Conservation (phyloP, 2,329 filamentous ascomycete genomes). For the Ceratocystis destructans region DNA sequence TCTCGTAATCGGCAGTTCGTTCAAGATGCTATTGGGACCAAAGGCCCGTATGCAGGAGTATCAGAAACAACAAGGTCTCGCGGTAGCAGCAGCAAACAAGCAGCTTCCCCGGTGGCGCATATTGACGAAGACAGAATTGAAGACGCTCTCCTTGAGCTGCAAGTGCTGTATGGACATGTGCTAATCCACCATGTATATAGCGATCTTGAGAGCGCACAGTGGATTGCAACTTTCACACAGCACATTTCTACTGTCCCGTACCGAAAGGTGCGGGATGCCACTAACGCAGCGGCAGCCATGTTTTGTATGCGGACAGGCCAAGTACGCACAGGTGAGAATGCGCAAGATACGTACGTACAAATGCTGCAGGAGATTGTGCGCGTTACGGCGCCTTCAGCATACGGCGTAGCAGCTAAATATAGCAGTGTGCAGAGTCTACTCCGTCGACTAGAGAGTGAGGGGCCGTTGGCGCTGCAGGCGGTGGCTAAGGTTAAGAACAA, state of each 20-base stretch:
- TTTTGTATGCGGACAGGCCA: conserved; percentile 75
- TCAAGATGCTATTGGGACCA: conserved; percentile 43
- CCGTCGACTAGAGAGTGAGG: conserved; percentile 41
- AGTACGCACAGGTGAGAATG: conserved; percentile 53
- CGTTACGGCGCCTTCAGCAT: conserved; percentile 58
- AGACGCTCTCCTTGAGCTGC: conserved; percentile 55
- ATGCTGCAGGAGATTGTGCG: conserved; percentile 66
- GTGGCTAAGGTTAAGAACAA: conserved; percentile 44
- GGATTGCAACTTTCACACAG: conserved; percentile 62
- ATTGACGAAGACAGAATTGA: conserved; percentile 57
- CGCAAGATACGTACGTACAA: conserved; percentile 52
- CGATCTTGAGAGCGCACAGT: conserved; percentile 52
- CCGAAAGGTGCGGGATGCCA: conserved; percentile 38
- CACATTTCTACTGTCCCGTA: conserved; percentile 68
- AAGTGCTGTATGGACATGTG: conserved; percentile 47
- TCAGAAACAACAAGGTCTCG: conserved; percentile 22
- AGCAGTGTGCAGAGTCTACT: conserved; percentile 44
- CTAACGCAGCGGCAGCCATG: conserved; percentile 38
- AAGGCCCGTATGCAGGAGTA: not conserved
- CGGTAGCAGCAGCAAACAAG: conserved; percentile 25
- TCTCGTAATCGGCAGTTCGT: conserved; percentile 54
- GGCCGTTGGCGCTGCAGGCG: conserved; percentile 48
- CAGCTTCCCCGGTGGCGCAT: conserved; percentile 22
- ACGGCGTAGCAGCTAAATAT: conserved; percentile 52
- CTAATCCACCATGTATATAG: conserved; percentile 56